Percentiles rank a stretch among this genome's conserved stretches.
phyloP scores from a whole-genome alignment of 257 asterid species.

The Leptodermis oblonga region DNA sequence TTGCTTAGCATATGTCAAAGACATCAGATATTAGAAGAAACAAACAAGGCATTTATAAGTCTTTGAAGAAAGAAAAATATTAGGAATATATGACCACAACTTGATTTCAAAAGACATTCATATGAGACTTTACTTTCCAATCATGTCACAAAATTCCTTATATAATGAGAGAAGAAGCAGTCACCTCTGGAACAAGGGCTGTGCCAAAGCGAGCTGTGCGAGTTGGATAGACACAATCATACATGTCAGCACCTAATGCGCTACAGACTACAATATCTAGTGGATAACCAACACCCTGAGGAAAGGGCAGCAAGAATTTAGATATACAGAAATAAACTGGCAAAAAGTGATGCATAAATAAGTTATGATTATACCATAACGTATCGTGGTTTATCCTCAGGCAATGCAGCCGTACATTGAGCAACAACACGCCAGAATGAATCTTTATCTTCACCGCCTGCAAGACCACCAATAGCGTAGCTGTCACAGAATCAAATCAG shows the following conservation, averaged over 20 bases:
- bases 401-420: conserved; percentile 96
- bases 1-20: background rate
- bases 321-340: conserved; percentile 4
- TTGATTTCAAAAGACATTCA: background rate
- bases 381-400: conserved; percentile 95
- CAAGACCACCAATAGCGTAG: conserved; percentile 99
- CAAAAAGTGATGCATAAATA: background rate
- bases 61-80: background rate
- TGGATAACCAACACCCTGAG: conserved; percentile 97
- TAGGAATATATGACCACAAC: background rate
- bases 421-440: conserved; percentile 99
- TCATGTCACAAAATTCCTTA: conserved; percentile 6
- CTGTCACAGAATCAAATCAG: conserved; percentile 53
- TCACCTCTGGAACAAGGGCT: conserved; percentile 93
- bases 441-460: conserved; percentile 99
- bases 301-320: conserved; percentile 16
- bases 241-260: conserved; percentile 99
- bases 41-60: background rate
- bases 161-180: conserved; percentile 14
- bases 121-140: background rate
- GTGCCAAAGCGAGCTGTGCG: conserved; percentile 99
- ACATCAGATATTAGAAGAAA: background rate
- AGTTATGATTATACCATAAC: conserved; percentile 60
- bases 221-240: conserved; percentile 97
- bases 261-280: conserved; percentile 96